Conservation (phyloP, 2,329 filamentous ascomycete genomes). For the Arthroderma sp. region DNA sequence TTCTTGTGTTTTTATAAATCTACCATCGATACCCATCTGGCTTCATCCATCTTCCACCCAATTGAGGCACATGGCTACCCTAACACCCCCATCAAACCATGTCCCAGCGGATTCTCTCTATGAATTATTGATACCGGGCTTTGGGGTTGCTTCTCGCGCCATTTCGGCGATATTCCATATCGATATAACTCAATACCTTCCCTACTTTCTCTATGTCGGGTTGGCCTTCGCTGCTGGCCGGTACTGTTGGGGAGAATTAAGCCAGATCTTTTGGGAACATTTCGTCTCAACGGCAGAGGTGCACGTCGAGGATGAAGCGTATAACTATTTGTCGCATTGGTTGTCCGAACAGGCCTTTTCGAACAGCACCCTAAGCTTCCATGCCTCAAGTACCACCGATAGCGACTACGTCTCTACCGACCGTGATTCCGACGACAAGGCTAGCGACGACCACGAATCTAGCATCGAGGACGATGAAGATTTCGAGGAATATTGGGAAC, state of each 20-base stretch:
- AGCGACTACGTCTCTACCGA: no score
- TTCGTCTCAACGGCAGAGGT: constrained; percentile 56
- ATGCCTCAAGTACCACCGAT: no score
- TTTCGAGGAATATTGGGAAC: constrained; percentile 26
- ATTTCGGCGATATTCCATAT: constrained; percentile 46
- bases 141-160: constrained; percentile 43
- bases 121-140: constrained; percentile 54
- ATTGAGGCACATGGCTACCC: no score
- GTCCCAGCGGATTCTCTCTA: constrained; percentile 18
- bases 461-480: background rate
- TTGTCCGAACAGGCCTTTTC: constrained; percentile 40
- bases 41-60: no score
- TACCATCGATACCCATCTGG: no score
- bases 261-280: constrained; percentile 38
- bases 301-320: constrained; percentile 57
- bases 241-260: constrained; percentile 27
- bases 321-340: constrained; percentile 61
- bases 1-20: no score
- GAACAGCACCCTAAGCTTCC: no score
- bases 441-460: no score
- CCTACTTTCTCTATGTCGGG: constrained; percentile 38
- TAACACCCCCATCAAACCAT: no score
- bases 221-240: constrained; percentile 10
- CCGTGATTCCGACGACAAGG: no score
- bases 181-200: constrained; percentile 51